Percentiles rank a stretch among this genome's conserved stretches.
These are phyloP conservation scores for Monosporascus sp. DNA, from an alignment of 2,329 filamentous ascomycete species.

Conservation along the genomic window DNA sequence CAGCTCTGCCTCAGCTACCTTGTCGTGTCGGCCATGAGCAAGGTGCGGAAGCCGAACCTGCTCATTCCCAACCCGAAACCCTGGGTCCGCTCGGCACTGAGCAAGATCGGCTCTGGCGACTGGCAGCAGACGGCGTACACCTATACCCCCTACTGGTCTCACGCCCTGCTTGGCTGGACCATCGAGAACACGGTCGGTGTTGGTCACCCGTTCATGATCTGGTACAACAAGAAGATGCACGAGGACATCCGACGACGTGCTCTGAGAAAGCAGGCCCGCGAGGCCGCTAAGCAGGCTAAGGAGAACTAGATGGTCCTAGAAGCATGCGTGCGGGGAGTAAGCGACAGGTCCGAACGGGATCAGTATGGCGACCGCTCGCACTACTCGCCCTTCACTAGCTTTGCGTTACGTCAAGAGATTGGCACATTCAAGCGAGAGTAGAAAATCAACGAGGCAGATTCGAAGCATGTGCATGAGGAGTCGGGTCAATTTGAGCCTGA, in stretches of 20 bases:
- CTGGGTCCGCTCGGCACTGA: constrained; percentile 74
- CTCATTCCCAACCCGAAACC: constrained; percentile 75
- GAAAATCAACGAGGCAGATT: too few relatives aligned
- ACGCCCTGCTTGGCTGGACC: constrained; percentile 82
- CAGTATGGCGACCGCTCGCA: too few relatives aligned
- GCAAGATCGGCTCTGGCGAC: constrained; percentile 76
- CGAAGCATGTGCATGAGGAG: too few relatives aligned
- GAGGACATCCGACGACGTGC: constrained; percentile 76
- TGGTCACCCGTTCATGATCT: constrained; percentile 41
- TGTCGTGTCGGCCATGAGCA: constrained; percentile 94
- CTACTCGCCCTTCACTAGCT: too few relatives aligned
- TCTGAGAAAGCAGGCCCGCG: constrained; percentile 54
- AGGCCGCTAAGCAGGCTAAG: constrained; percentile 72
- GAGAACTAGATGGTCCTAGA: constrained; percentile 36
- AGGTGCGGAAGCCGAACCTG: constrained; percentile 74
- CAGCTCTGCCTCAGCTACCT: constrained; percentile 89
- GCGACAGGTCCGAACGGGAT: too few relatives aligned
- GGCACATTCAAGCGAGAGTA: too few relatives aligned
- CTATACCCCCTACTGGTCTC: constrained; percentile 89
- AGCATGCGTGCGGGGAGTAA: neutral
- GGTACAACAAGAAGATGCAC: constrained; percentile 64
- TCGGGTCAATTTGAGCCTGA: too few relatives aligned
- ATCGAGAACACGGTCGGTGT: constrained; percentile 56
- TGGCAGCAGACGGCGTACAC: constrained; percentile 77
- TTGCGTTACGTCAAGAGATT: too few relatives aligned